phyloP scores from a whole-genome alignment of 2,329 filamentous ascomycete genomes.

The Botrytis pseudocinerea region DNA sequence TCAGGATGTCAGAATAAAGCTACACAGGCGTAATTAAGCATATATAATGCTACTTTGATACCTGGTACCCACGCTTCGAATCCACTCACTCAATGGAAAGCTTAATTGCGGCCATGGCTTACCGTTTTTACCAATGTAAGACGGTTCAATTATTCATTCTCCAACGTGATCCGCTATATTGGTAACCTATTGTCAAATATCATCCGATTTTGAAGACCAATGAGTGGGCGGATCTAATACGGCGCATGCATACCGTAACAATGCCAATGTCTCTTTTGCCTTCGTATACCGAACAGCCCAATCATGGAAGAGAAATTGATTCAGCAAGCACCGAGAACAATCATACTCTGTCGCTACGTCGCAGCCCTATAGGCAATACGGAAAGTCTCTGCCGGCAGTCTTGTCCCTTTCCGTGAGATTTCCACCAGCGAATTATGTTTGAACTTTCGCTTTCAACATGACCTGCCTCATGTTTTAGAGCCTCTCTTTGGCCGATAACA shows the following conservation, averaged over 20 bases:
- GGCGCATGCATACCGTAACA: not conserved
- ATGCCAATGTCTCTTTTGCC: not conserved
- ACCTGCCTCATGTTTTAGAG: not conserved
- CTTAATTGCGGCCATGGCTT: conserved; percentile 3
- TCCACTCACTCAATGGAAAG: not conserved
- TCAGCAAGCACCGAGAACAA: not conserved
- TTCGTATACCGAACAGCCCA: not conserved
- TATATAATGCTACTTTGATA: not conserved
- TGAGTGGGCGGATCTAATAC: not conserved
- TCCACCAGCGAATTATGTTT: not conserved
- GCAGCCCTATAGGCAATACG: conserved; percentile 1
- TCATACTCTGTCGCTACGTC: not conserved
- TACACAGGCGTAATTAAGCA: not conserved
- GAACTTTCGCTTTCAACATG: not conserved
- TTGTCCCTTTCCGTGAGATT: not conserved
- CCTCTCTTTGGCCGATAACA: not conserved
- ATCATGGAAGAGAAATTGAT: not conserved
- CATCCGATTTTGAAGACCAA: not conserved
- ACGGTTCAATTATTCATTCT: conserved; percentile 1
- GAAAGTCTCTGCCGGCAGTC: not conserved
- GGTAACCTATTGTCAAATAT: not conserved
- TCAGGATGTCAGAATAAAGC: conserved; percentile 16
- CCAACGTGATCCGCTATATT: not conserved
- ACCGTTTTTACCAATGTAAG: not conserved
- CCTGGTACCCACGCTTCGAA: not conserved